Conservation (phyloP, 1,284 basidiomycete genomes). For the Malassezia cuniculi region DNA sequence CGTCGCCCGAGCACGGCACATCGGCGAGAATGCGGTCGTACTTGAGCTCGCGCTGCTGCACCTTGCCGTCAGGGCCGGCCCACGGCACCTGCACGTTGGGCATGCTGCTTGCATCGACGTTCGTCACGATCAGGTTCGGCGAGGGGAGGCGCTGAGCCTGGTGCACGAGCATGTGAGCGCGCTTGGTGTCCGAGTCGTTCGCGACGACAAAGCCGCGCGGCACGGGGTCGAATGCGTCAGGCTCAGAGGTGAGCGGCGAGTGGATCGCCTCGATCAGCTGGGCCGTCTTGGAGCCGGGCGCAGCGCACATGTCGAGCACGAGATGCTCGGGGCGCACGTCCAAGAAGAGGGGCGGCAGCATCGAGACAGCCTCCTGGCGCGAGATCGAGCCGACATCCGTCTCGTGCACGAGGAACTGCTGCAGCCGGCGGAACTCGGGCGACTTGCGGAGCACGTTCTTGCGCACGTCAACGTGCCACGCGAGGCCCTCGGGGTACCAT, state of each 20-base stretch:
- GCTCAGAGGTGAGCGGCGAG: constrained; percentile 32
- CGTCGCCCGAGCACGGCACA: constrained; percentile 95
- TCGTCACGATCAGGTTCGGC: constrained; percentile 85
- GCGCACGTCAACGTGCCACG: constrained; percentile 87
- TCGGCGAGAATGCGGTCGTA: constrained; percentile 93
- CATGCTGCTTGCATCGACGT: constrained; percentile 82
- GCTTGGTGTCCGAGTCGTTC: constrained; percentile 82
- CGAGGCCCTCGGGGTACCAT: constrained; percentile 87
- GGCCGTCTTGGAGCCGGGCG: constrained; percentile 92
- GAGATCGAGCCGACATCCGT: constrained; percentile 96
- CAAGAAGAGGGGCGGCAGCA: constrained; percentile 90
- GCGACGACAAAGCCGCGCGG: constrained; percentile 63
- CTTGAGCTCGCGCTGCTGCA: constrained; percentile 51
- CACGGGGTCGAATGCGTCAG: constrained; percentile 35
- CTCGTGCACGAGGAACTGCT: constrained; percentile 91
- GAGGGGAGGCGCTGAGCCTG: constrained; percentile 88
- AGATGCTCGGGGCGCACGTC: constrained; percentile 57
- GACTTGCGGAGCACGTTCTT: constrained; percentile 80
- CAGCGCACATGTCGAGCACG: constrained; percentile 91
- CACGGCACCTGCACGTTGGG: constrained; percentile 46
- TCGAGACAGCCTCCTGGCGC: constrained; percentile 92
- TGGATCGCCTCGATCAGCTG: constrained; percentile 82
- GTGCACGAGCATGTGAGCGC: constrained; percentile 92
- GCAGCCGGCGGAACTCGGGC: constrained; percentile 89
- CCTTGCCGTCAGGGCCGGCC: constrained; percentile 18